Percentiles rank a stretch among this genome's conserved stretches.
Evolutionary conservation across 305 asterid species (phyloP).

Genomic region (Withania somnifera): DNA sequence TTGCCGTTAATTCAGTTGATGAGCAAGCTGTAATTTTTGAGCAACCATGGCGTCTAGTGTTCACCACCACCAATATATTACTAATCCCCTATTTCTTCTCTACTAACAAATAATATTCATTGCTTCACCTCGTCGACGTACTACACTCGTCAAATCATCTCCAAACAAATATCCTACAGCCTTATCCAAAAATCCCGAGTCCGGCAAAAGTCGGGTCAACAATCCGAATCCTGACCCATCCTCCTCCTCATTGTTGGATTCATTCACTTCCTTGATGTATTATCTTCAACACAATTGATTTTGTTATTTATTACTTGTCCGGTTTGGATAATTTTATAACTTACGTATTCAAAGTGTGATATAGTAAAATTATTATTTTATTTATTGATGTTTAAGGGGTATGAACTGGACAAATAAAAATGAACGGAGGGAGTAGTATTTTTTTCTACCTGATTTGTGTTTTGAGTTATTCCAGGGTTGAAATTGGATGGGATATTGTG

Average conservation of each 20-base stretch:
- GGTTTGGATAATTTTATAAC: no score
- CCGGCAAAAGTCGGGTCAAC: conserved; percentile 10
- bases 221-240: conserved; percentile 5
- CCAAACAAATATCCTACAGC: conserved; percentile 22
- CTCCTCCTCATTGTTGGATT: neutral
- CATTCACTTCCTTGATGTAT: conserved; percentile 13
- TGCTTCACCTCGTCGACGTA: conserved; percentile 14
- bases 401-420: no score
- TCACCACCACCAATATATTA: conserved; percentile 4
- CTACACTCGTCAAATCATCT: conserved; percentile 13
- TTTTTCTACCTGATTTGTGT: neutral
- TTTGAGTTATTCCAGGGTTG: conserved; percentile 39
- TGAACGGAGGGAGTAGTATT: no score
- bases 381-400: no score
- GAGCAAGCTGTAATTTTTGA: no score
- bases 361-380: no score
- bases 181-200: conserved; percentile 1
- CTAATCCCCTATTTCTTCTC: conserved; percentile 6
- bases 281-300: conserved; percentile 26
- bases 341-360: no score
- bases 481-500: conserved; percentile 56
- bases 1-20: conserved; percentile 19
- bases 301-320: neutral
- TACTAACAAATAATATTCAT: neutral
- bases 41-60: conserved; percentile 14